Conservation (phyloP, 202 grass and related monocot species). For the Bolboschoenoplectus hybrid region DNA sequence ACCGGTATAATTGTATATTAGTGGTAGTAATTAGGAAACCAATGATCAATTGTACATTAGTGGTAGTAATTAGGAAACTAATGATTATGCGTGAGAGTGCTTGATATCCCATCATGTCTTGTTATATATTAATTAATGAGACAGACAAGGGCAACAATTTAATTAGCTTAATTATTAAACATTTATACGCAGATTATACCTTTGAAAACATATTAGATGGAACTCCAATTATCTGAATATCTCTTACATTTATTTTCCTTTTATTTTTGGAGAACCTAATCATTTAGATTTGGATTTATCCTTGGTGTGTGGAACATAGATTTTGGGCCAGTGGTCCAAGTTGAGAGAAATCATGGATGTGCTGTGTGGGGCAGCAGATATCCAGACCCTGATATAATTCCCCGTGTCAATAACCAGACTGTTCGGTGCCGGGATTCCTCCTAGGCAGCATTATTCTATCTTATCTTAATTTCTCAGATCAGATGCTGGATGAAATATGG, state of each 20-base stretch:
- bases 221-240: background rate
- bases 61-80: background rate
- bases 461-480: background rate
- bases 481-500: background rate
- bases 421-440: background rate
- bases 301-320: too few species aligned
- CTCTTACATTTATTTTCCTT: background rate
- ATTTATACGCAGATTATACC: background rate
- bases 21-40: too few species aligned
- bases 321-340: background rate
- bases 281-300: slow-evolving; percentile 2
- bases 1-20: background rate
- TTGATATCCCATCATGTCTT: background rate
- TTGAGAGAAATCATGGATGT: background rate
- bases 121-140: background rate
- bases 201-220: background rate
- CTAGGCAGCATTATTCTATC: background rate
- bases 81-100: background rate
- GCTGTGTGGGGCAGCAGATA: background rate
- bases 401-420: background rate
- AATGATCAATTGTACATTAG: background rate
- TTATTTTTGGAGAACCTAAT: background rate
- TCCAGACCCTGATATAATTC: slow-evolving; percentile 3
- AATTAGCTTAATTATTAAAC: background rate
- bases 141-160: background rate